Percentiles rank a stretch among this genome's conserved stretches.
Evolutionary conservation across 2,329 filamentous ascomycete genomes (phyloP).

Genomic region (Cordyceps javanica): DNA sequence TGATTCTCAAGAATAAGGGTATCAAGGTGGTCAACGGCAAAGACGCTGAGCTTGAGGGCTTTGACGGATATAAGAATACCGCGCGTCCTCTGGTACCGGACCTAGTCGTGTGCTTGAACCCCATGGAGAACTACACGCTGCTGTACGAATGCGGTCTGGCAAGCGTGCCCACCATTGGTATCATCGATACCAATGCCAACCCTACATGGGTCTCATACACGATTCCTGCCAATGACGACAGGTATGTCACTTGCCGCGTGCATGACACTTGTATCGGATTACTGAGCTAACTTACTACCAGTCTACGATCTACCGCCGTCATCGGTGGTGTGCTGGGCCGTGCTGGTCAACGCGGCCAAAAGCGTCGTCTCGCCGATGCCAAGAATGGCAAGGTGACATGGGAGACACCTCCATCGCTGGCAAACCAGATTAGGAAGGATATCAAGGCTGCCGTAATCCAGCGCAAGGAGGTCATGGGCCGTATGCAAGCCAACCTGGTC

Average conservation of each 20-base stretch:
- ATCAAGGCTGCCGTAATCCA: conserved; percentile 24
- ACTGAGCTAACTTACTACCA: conserved; percentile 32
- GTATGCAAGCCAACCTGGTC: conserved; percentile 28
- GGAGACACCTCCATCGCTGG: conserved; percentile 41
- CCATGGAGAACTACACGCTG: conserved; percentile 82
- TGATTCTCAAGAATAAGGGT: conserved; percentile 67
- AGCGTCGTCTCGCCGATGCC: conserved; percentile 58
- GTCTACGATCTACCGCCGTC: conserved; percentile 72
- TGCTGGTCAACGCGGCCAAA: conserved; percentile 73
- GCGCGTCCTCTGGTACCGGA: conserved; percentile 72
- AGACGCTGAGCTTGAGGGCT: conserved; percentile 57
- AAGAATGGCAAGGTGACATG: conserved; percentile 57
- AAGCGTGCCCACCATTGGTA: conserved; percentile 86
- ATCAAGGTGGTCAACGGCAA: conserved; percentile 71
- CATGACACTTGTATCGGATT: neutral
- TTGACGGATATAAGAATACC: conserved; percentile 57
- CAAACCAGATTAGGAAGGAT: conserved; percentile 31
- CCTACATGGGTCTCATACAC: conserved; percentile 93
- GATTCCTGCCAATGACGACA: conserved; percentile 95
- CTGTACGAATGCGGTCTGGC: conserved; percentile 86
- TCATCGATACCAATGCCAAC: conserved; percentile 90
- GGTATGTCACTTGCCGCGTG: conserved; percentile 39
- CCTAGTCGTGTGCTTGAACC: conserved; percentile 87
- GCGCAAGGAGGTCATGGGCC: conserved; percentile 31
- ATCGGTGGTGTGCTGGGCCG: conserved; percentile 81